Percentiles rank a stretch among this genome's conserved stretches.
Conservation (phyloP, 1,284 basidiomycete species). For the Entoloma clypeatum region DNA sequence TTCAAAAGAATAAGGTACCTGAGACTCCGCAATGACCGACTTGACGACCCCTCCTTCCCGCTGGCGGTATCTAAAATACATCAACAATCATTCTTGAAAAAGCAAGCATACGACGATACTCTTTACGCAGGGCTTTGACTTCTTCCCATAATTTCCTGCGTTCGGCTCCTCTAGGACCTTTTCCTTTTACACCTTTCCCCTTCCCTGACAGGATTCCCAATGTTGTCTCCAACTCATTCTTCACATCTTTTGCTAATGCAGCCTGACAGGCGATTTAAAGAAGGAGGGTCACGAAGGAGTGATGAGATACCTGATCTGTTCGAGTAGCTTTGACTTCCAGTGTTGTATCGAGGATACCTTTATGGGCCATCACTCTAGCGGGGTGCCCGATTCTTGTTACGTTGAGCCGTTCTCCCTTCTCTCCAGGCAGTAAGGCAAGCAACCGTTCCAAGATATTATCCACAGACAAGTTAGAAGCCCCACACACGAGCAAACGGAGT, state of each 20-base stretch:
- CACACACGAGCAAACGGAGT: slow-evolving; percentile 75
- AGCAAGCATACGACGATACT: slow-evolving; percentile 44
- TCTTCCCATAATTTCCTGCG: slow-evolving; percentile 90
- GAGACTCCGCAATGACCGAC: slow-evolving; percentile 74
- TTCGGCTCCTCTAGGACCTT: slow-evolving; percentile 68
- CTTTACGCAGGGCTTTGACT: slow-evolving; percentile 85
- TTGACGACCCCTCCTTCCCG: slow-evolving; percentile 82
- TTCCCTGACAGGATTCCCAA: slow-evolving; percentile 70
- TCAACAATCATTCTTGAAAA: background rate
- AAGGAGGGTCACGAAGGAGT: background rate
- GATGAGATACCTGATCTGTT: slow-evolving; percentile 69
- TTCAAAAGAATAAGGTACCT: slow-evolving; percentile 38
- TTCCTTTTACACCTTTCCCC: slow-evolving; percentile 74
- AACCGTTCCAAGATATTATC: slow-evolving; percentile 90
- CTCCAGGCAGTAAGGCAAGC: slow-evolving; percentile 49
- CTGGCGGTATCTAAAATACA: slow-evolving; percentile 68
- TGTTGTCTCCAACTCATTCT: slow-evolving; percentile 73
- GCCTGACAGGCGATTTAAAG: slow-evolving; percentile 39
- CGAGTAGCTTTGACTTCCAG: slow-evolving; percentile 83
- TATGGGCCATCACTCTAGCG: slow-evolving; percentile 79
- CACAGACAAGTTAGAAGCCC: slow-evolving; percentile 88
- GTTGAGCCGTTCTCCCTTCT: slow-evolving; percentile 45
- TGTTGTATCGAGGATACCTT: slow-evolving; percentile 71
- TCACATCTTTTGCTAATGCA: slow-evolving; percentile 80
- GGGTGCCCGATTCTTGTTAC: slow-evolving; percentile 90